Evolutionary conservation across 441 rosid genomes (phyloP), one percentile per base, ranked within the genome.

Genomic region (Erodium moschatum): DNA sequence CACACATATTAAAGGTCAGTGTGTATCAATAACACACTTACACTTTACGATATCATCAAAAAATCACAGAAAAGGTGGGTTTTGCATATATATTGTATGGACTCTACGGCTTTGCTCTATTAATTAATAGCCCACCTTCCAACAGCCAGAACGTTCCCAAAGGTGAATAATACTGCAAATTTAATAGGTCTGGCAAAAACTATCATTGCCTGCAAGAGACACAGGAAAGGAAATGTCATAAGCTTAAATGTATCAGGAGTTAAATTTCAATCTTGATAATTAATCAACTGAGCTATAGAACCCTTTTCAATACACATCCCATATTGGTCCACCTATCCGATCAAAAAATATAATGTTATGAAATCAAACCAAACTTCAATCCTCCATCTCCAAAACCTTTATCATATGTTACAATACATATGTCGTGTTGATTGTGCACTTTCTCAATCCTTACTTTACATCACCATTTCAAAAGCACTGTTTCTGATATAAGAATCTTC

Each of bases 61-160:
- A n/a, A n/a, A n/a, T n/a, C n/a, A n/a, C n/a, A n/a, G n/a, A n/a
- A n/a, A n/a, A n/a, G n/a, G n/a, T n/a, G n/a, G n/a, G n/a, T n/a
- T n/a, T n/a, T n/a, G n/a, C n/a, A 18, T 2, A 12, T 54, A 18
- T 54, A 16, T 54, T 16, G 24, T 54, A 6, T 44, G 61, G 61
- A 5, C 38, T 33, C 6, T 33, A 33, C 38, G 4, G 38, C 38
- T 33, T 33, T 33, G 38, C 38, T 33, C 38, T 16, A 54, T 2
- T 0, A 66, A 54, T 48, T 46, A 69, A 72, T 60, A 60, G 64
- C 78, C 69, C 74, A 91, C 97, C 98, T 94, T 83, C 98, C 96
- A 64, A 91, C 90, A 65, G 97, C 96, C 65, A 91, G 77, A 61
- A 94, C 77, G 76, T 94, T 89, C 71, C 98, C 97, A 61, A 89